Percentiles rank a stretch among this genome's conserved stretches.
phyloP scores from a whole-genome alignment of 169 alveolate genomes.

The Cryptosporidium viatorum region DNA sequence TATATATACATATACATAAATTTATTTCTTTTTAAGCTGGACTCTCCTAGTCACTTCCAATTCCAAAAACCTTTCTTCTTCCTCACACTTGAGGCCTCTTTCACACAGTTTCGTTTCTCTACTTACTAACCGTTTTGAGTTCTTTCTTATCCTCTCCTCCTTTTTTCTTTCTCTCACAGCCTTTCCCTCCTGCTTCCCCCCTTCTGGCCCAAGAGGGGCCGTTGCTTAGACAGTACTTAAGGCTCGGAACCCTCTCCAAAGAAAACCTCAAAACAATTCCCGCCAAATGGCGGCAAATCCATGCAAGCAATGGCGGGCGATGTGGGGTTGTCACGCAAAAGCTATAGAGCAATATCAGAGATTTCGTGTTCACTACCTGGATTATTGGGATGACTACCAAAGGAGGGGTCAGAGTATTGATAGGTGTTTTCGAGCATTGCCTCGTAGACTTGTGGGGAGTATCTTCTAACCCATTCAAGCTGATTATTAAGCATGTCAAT shows the following conservation, averaged over 20 bases:
- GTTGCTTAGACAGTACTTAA: conserved; percentile 32
- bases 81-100: neutral
- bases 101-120: neutral
- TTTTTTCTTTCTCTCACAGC: neutral
- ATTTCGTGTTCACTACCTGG: conserved; percentile 2
- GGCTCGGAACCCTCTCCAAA: conserved; percentile 36
- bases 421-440: conserved; percentile 53
- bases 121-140: neutral
- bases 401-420: neutral
- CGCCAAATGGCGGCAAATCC: neutral
- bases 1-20: neutral
- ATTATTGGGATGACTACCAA: neutral
- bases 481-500: conserved; percentile 53
- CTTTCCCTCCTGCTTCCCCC: conserved; percentile 25
- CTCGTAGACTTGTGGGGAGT: conserved; percentile 69
- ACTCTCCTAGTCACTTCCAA: neutral
- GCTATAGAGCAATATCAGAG: conserved; percentile 21
- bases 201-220: neutral
- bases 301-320: neutral
- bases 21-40: neutral
- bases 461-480: conserved; percentile 71
- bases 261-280: neutral
- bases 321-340: conserved; percentile 4
- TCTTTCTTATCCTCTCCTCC: conserved; percentile 1
- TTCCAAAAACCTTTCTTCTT: neutral